Base-by-base conservation (phyloP, 2,329 filamentous ascomycete genomes). In the Aureobasidium sp. region DNA sequence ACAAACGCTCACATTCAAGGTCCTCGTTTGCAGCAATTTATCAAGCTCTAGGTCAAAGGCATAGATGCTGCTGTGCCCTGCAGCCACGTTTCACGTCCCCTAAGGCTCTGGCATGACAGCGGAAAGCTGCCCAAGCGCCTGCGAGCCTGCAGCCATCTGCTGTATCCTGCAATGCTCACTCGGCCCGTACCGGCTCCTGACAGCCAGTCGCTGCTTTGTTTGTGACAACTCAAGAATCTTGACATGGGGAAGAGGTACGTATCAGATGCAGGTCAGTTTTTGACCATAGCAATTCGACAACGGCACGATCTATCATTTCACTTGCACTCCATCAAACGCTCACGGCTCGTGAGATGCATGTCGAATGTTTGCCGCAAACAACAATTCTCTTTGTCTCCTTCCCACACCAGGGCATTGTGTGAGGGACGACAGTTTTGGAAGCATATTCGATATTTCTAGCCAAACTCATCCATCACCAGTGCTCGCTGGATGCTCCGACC, bases 211-310 rank as follows among this genome's bases (percentile, higher is more conserved):
- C 45, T 60, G 31, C 14, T 49, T 60, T 60, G 57, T 60, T 60
- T 60, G 57, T 60, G 57, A 60, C 45, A 51, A 60, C 57, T 60
- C 57, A 60, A 41, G 36, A 60, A 60, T 60, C 57, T 42, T 60
- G 57, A 51, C 42, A 51, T 60, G 45, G 44, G 45, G 25, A 51
- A 41, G 37, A 49, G 45, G 44, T 51, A 60, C 57, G 57, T 60
- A 60, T 60, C 57, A 58, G 55, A 48, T 58, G 42, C 55, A 58
- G 42, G 29, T 45, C 53, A 36, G 9, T 34, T 47, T 20, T 47
- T 39, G 55, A 47, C 39, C 42, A 39, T 47, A 37, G 42, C 29
- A 47, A 39, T 57, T 34, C 39, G 29, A 45, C 27, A 45, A 55
- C 53, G 27, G 27, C 41, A 57, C 42, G 27, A 57, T 57, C 29